These are phyloP conservation scores for Bocquillonia castaneifolia DNA, from an alignment of 441 rosid species.

Conservation along the genomic window DNA sequence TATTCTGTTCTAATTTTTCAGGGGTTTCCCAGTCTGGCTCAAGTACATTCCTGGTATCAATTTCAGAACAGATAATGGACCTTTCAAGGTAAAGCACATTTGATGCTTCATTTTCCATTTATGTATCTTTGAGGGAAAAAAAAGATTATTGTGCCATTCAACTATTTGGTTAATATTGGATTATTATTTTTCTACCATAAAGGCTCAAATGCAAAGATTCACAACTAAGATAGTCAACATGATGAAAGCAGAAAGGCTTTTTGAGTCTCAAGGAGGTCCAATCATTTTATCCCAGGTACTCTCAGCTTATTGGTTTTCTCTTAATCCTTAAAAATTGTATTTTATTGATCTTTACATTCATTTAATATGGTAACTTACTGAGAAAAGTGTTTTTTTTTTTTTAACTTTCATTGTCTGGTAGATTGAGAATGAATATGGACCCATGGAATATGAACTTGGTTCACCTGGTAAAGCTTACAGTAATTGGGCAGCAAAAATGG, in stretches of 20 bases:
- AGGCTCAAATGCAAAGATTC: conserved; percentile 85
- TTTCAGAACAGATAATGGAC: conserved; percentile 91
- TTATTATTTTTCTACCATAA: conserved; percentile 20
- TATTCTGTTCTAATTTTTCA: conserved; percentile 35
- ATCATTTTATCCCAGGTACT: conserved; percentile 89
- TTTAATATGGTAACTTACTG: conserved; percentile 9
- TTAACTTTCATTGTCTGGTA: conserved; percentile 32
- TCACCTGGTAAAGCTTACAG: conserved; percentile 63
- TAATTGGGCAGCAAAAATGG: conserved; percentile 94
- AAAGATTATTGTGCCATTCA: conserved; percentile 1
- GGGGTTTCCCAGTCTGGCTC: conserved; percentile 99
- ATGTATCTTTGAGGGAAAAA: background rate
- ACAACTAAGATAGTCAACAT: conserved; percentile 82
- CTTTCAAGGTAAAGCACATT: conserved; percentile 68
- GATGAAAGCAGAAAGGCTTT: conserved; percentile 90
- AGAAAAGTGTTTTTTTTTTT: conserved; percentile 18
- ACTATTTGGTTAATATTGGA: background rate
- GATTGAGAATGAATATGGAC: conserved; percentile 99
- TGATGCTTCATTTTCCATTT: conserved; percentile 21
- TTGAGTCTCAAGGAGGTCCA: conserved; percentile 92
- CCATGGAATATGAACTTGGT: conserved; percentile 81
- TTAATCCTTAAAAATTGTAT: background rate
- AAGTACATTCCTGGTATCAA: conserved; percentile 85
- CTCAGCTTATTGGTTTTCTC: conserved; percentile 8
- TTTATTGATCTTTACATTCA: conserved; percentile 3